A percentile compares a stretch with the other conserved stretches of the same genome.
Conservation (phyloP, 1,284 basidiomycete genomes). For the Trichosporon sp. region DNA sequence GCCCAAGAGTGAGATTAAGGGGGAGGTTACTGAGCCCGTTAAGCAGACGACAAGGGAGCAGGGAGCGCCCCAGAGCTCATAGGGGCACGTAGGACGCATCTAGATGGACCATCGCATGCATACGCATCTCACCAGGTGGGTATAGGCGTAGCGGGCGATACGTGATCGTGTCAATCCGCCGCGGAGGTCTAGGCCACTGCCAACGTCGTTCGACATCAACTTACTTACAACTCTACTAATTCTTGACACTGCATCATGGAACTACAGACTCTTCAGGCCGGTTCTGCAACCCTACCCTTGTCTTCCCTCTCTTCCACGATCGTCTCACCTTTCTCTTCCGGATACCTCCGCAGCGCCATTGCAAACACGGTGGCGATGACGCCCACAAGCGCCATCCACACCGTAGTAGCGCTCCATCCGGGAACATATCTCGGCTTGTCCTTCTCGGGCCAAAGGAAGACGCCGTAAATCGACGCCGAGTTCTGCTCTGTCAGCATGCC, state of each 20-base stretch:
- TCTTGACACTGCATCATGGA: too few species aligned
- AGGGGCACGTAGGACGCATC: neutral
- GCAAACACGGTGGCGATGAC: constrained; percentile 40
- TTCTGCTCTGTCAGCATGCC: constrained; percentile 13
- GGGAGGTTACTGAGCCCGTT: neutral
- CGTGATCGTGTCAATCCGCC: too few species aligned
- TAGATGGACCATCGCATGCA: neutral
- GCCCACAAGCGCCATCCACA: constrained; percentile 43
- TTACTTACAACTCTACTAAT: too few species aligned
- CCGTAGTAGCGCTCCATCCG: constrained; percentile 48
- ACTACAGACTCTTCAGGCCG: too few species aligned
- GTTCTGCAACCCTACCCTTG: too few species aligned
- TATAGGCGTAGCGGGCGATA: neutral
- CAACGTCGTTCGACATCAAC: too few species aligned
- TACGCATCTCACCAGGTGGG: neutral
- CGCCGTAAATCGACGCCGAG: constrained; percentile 49
- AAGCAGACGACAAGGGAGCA: too few species aligned
- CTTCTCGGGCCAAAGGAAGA: constrained; percentile 50
- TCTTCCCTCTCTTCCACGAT: too few species aligned
- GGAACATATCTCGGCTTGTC: constrained; percentile 49
- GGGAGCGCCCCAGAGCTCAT: too few species aligned
- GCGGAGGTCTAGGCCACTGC: too few species aligned
- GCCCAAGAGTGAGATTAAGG: neutral
- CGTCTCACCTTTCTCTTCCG: constrained; percentile 20
- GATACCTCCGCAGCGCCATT: constrained; percentile 44